Conservation (phyloP, 2,329 filamentous ascomycete species). For the Monilinia polystroma region DNA sequence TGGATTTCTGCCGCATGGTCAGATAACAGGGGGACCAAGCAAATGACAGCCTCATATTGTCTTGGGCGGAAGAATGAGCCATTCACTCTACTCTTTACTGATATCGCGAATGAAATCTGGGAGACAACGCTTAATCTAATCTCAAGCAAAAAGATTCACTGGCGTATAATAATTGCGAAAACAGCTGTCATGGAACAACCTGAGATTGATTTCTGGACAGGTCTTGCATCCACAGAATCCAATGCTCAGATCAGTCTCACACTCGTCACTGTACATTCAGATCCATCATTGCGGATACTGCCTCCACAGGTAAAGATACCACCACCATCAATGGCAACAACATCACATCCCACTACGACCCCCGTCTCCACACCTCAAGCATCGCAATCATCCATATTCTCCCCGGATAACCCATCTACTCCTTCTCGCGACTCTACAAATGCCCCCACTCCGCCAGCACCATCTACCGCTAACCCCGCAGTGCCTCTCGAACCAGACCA, state of each 20-base stretch:
- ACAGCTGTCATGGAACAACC: slow-evolving; percentile 65
- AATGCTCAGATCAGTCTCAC: slow-evolving; percentile 54
- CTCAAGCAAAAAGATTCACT: slow-evolving; percentile 66
- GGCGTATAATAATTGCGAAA: slow-evolving; percentile 75
- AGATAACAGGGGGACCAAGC: slow-evolving; percentile 71
- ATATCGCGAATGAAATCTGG: slow-evolving; percentile 76
- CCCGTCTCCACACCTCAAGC: slow-evolving; percentile 66
- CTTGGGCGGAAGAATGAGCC: slow-evolving; percentile 58
- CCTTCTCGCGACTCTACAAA: slow-evolving; percentile 33
- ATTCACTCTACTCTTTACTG: slow-evolving; percentile 54
- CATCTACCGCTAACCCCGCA: slow-evolving; percentile 41
- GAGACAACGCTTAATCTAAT: slow-evolving; percentile 73
- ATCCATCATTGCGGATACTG: slow-evolving; percentile 62
- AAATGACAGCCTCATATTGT: slow-evolving; percentile 72
- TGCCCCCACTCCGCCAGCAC: slow-evolving; percentile 43
- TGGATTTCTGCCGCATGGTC: slow-evolving; percentile 84
- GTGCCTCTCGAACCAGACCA: slow-evolving; percentile 55
- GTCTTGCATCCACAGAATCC: slow-evolving; percentile 52
- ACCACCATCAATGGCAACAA: slow-evolving; percentile 46
- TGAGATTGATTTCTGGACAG: slow-evolving; percentile 61
- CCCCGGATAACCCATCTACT: slow-evolving; percentile 53
- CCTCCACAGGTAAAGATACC: slow-evolving; percentile 53
- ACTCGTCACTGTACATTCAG: slow-evolving; percentile 63
- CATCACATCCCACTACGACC: slow-evolving; percentile 50
- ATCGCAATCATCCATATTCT: slow-evolving; percentile 51